These are phyloP conservation scores for Pythium sp. DNA, from an alignment of 352 stramenopile genomes.

Conservation along the genomic window DNA sequence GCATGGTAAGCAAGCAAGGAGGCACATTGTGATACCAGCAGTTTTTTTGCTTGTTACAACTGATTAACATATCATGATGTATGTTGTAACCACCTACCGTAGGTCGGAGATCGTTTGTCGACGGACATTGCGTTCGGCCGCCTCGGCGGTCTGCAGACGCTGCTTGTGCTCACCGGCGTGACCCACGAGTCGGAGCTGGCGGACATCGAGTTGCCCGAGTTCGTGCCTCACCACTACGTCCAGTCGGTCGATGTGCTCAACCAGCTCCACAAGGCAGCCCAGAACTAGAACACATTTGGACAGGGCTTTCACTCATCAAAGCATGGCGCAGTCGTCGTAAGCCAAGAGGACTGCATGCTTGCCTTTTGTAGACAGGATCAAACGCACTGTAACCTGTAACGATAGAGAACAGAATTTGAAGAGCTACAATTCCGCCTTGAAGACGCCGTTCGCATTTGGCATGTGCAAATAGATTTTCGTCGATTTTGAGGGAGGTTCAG, in stretches of 20 bases:
- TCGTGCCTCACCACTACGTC: slow-evolving; percentile 65
- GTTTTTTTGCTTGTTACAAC: background rate
- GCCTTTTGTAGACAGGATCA: background rate
- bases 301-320: background rate
- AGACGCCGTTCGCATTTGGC: background rate
- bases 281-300: slow-evolving; percentile 21
- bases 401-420: background rate
- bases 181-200: slow-evolving; percentile 57
- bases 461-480: no score
- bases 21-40: background rate
- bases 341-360: background rate
- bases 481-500: background rate
- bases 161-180: slow-evolving; percentile 75
- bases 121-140: slow-evolving; percentile 86
- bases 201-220: slow-evolving; percentile 43
- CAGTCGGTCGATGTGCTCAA: slow-evolving; percentile 77
- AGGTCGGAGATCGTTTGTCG: slow-evolving; percentile 80
- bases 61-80: background rate
- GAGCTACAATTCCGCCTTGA: background rate
- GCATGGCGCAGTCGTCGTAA: background rate
- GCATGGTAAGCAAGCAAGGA: slow-evolving; percentile 51
- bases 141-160: slow-evolving; percentile 60
- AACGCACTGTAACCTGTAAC: background rate
- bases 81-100: background rate
- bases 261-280: slow-evolving; percentile 36